Conservation (phyloP, 805 yeast genomes). For the Blastobotrys terrestris region DNA sequence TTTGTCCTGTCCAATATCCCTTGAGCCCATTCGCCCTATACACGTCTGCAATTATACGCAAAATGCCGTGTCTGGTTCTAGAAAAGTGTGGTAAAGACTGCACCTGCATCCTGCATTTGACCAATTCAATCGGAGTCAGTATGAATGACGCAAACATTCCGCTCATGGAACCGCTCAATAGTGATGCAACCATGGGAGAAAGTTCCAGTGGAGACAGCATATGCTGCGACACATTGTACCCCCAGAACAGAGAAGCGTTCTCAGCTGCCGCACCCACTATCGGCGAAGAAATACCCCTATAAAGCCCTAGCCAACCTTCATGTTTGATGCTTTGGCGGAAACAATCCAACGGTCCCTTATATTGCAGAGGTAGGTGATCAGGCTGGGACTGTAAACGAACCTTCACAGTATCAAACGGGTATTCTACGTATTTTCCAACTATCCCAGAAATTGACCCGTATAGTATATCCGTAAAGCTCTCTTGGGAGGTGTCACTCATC, state of each 20-base stretch:
- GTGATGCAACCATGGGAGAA: slow-evolving; percentile 34
- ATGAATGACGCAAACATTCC: slow-evolving; percentile 80
- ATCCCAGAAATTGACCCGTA: slow-evolving; percentile 59
- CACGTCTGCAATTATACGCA: slow-evolving; percentile 38
- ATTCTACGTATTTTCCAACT: slow-evolving; percentile 77
- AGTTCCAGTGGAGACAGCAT: background rate
- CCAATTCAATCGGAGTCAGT: slow-evolving; percentile 84
- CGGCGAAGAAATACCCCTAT: slow-evolving; percentile 74
- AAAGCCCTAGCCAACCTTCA: slow-evolving; percentile 79
- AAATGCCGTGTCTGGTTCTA: slow-evolving; percentile 10
- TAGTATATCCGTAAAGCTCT: slow-evolving; percentile 21
- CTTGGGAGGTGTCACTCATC: background rate
- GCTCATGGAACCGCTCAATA: slow-evolving; percentile 71
- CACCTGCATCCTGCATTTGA: slow-evolving; percentile 86
- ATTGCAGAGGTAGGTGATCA: slow-evolving; percentile 39
- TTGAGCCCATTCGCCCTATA: slow-evolving; percentile 47
- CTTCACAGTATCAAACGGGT: slow-evolving; percentile 89
- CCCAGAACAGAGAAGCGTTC: slow-evolving; percentile 68
- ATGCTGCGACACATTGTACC: slow-evolving; percentile 18
- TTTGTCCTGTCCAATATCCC: slow-evolving; percentile 86
- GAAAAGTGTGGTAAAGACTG: slow-evolving; percentile 30
- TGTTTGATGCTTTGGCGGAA: slow-evolving; percentile 50
- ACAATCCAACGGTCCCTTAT: slow-evolving; percentile 59
- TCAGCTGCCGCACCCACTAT: slow-evolving; percentile 87
- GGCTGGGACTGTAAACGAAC: slow-evolving; percentile 82